Evolutionary conservation across 495 filamentous ascomycete genomes (phyloP).

Genomic region (Ramalina peruviana): DNA sequence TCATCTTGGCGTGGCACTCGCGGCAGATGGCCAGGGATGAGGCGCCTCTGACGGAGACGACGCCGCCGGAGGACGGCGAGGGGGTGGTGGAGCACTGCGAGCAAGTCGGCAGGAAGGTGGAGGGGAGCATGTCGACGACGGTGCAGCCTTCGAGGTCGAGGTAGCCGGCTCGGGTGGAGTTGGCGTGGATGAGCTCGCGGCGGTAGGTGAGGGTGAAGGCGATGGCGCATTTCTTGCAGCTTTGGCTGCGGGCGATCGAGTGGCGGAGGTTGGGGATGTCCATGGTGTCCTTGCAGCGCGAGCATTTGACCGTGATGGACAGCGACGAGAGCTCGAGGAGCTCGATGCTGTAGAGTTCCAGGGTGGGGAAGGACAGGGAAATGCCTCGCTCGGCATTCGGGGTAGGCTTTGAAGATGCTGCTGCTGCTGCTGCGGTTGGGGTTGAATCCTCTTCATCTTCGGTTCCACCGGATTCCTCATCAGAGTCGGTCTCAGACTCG

Average conservation of each 20-base stretch:
- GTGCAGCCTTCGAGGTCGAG: constrained; percentile 70
- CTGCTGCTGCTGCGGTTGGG: constrained; percentile 22
- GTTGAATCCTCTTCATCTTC: constrained; percentile 19
- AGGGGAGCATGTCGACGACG: constrained; percentile 66
- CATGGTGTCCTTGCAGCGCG: constrained; percentile 64
- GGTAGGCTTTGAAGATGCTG: constrained; percentile 9
- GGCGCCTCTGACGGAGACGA: constrained; percentile 62
- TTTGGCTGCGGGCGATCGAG: constrained; percentile 23
- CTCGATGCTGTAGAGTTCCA: constrained; percentile 73
- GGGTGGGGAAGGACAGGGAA: constrained; percentile 65
- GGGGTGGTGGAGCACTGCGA: constrained; percentile 59
- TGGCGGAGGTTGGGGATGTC: constrained; percentile 56
- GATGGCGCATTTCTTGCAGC: constrained; percentile 69
- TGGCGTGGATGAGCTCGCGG: constrained; percentile 60
- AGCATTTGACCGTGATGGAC: constrained; percentile 67
- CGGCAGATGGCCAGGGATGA: constrained; percentile 65
- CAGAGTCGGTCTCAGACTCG: constrained; percentile 33
- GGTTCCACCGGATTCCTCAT: constrained; percentile 25
- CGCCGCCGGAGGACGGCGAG: constrained; percentile 30
- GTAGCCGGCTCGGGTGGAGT: constrained; percentile 67
- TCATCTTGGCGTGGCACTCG: constrained; percentile 72
- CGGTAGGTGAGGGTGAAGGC: constrained; percentile 57
- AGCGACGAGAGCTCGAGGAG: constrained; percentile 57
- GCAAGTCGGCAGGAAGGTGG: constrained; percentile 74
- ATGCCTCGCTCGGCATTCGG: constrained; percentile 47